Conservation (phyloP, 345 rosid genomes). For the Camelina sativa region DNA sequence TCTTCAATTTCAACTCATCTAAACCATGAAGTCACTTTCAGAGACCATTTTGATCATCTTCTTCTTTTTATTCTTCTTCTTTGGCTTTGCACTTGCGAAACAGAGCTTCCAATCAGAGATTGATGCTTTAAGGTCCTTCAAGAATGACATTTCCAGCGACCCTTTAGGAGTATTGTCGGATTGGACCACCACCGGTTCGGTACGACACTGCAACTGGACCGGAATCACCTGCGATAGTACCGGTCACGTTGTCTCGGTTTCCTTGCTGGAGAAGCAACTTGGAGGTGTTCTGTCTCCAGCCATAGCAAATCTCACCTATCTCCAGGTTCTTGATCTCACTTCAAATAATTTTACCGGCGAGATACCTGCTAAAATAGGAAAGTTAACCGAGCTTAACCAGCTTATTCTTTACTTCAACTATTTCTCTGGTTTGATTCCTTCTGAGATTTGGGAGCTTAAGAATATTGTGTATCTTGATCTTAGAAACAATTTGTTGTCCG, state of each 20-base stretch:
- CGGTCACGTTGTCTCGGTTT: constrained; percentile 53
- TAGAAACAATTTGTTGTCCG: constrained; percentile 60
- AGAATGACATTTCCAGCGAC: constrained; percentile 54
- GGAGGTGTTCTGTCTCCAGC: constrained; percentile 67
- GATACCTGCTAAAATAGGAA: constrained; percentile 69
- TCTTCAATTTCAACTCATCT: constrained; percentile 30
- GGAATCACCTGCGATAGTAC: constrained; percentile 67
- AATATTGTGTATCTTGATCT: constrained; percentile 61
- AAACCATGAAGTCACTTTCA: constrained; percentile 36
- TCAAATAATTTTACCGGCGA: constrained; percentile 59
- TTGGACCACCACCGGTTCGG: constrained; percentile 55
- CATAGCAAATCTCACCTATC: constrained; percentile 69
- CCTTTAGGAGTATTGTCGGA: constrained; percentile 62
- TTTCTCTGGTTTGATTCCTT: constrained; percentile 70
- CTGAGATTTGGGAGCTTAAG: constrained; percentile 59
- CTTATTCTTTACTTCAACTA: constrained; percentile 57
- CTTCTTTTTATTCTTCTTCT: constrained; percentile 38
- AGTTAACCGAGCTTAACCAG: constrained; percentile 54
- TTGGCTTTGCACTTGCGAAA: constrained; percentile 39
- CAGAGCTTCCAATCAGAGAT: constrained; percentile 49
- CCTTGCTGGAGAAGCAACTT: constrained; percentile 68
- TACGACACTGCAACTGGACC: constrained; percentile 82
- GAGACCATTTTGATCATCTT: constrained; percentile 17
- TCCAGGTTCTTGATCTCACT: constrained; percentile 90
- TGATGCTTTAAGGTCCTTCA: constrained; percentile 68